These are phyloP conservation scores for Exophiala alcalophila DNA, from an alignment of 2,329 filamentous ascomycete species.

Conservation along the genomic window DNA sequence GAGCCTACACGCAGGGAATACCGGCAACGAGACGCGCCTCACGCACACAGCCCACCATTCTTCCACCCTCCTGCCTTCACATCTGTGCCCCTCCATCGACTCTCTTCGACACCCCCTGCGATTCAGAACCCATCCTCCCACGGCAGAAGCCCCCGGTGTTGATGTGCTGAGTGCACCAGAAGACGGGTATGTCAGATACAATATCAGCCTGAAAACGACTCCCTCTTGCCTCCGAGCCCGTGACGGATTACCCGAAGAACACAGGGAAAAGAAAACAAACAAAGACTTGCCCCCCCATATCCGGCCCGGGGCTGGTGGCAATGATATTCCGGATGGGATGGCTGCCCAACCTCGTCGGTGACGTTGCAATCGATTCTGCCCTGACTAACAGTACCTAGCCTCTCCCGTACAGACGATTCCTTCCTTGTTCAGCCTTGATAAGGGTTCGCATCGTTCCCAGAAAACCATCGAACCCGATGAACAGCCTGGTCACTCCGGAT, in stretches of 20 bases:
- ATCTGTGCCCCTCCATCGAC: conserved; percentile 11
- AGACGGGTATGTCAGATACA: no score
- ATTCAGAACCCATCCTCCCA: no score
- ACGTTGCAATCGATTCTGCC: conserved; percentile 12
- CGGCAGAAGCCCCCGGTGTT: no score
- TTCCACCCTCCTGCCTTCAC: conserved; percentile 2
- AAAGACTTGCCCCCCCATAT: conserved; percentile 5
- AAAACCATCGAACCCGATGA: neutral
- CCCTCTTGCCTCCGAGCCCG: neutral
- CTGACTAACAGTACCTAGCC: conserved; percentile 20
- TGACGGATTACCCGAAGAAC: neutral
- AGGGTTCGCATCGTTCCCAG: neutral
- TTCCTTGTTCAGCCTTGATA: conserved; percentile 6
- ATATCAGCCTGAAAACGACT: conserved; percentile 1
- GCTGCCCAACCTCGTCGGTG: conserved; percentile 22
- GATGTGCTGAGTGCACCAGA: no score
- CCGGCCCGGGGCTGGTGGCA: conserved; percentile 12
- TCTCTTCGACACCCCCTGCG: no score
- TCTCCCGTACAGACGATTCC: neutral
- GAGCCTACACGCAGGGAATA: conserved; percentile 12
- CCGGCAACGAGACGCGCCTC: conserved; percentile 4
- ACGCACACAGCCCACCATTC: conserved; percentile 4
- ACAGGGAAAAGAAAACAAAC: neutral
- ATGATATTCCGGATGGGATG: conserved; percentile 11
- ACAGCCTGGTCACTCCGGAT: conserved; percentile 1